These are phyloP conservation scores for Rhodotorula taiwanensis DNA, from an alignment of 768 basidiomycete species.

Conservation along the genomic window DNA sequence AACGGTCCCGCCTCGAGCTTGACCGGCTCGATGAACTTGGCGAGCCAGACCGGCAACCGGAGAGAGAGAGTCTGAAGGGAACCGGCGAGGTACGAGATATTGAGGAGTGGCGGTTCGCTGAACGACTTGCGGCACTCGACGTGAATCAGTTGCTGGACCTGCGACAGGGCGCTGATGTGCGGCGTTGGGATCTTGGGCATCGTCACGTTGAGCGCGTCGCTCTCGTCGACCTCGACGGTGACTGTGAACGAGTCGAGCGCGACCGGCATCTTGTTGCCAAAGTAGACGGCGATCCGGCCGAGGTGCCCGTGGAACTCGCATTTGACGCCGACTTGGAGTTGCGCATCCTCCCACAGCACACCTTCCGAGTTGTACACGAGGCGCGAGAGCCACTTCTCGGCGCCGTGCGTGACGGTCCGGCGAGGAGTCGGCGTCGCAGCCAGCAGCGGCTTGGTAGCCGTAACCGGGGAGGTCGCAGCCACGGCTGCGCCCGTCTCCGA, in stretches of 20 bases:
- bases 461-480: slow-evolving; percentile 1
- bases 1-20: slow-evolving; percentile 75
- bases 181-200: slow-evolving; percentile 88
- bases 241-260: slow-evolving; percentile 89
- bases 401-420: slow-evolving; percentile 35
- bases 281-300: slow-evolving; percentile 86
- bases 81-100: slow-evolving; percentile 84
- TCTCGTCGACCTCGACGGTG: slow-evolving; percentile 61
- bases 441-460: slow-evolving; percentile 16
- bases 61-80: slow-evolving; percentile 79
- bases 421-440: slow-evolving; percentile 27
- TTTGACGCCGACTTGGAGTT: slow-evolving; percentile 92
- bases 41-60: slow-evolving; percentile 74
- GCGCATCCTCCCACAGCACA: slow-evolving; percentile 88
- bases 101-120: slow-evolving; percentile 64
- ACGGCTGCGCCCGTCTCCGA: background rate
- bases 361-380: slow-evolving; percentile 74
- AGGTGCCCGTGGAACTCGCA: slow-evolving; percentile 91
- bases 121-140: slow-evolving; percentile 91
- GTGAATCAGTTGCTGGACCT: slow-evolving; percentile 86
- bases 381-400: slow-evolving; percentile 39
- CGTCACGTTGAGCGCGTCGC: slow-evolving; percentile 68
- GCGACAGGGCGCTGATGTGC: slow-evolving; percentile 69
- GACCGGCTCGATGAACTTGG: slow-evolving; percentile 91
- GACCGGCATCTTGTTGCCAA: slow-evolving; percentile 87